A percentile compares a stretch with the other conserved stretches of the same genome.
Evolutionary conservation across 805 yeast genomes (phyloP).

Genomic region (Wickerhamomyces chaumierensis): DNA sequence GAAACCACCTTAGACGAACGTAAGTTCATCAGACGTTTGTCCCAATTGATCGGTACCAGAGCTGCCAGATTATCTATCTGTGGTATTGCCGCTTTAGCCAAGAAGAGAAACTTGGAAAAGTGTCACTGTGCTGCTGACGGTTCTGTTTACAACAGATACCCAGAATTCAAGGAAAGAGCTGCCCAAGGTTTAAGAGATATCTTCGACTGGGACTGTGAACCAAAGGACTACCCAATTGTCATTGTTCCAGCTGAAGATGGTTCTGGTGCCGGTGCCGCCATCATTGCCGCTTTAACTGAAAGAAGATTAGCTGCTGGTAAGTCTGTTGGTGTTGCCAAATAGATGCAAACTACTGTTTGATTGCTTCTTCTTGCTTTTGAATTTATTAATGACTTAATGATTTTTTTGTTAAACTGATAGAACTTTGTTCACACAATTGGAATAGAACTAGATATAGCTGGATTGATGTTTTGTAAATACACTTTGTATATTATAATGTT

Average conservation of each 20-base stretch:
- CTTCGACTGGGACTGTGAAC: slow-evolving; percentile 58
- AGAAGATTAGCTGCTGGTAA: slow-evolving; percentile 61
- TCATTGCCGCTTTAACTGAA: slow-evolving; percentile 90
- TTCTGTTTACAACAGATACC: slow-evolving; percentile 88
- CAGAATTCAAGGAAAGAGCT: slow-evolving; percentile 82
- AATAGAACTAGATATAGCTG: not conserved
- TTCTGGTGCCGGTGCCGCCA: slow-evolving; percentile 97
- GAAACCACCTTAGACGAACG: slow-evolving; percentile 69
- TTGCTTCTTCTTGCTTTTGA: too few species aligned
- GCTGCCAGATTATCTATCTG: slow-evolving; percentile 88
- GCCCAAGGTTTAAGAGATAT: slow-evolving; percentile 82
- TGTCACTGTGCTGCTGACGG: slow-evolving; percentile 97
- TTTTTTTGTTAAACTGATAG: too few species aligned
- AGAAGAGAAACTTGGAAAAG: slow-evolving; percentile 66
- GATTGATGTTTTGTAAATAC: not conserved
- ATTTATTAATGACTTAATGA: not conserved
- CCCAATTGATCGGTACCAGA: slow-evolving; percentile 84
- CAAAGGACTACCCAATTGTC: slow-evolving; percentile 58
- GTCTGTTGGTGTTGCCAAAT: slow-evolving; percentile 43
- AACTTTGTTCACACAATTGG: not conserved
- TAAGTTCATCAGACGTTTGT: slow-evolving; percentile 67
- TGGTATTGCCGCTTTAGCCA: slow-evolving; percentile 90
- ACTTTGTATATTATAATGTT: not conserved
- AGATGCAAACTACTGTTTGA: too few species aligned
- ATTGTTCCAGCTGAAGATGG: slow-evolving; percentile 96